phyloP scores from a whole-genome alignment of 257 asterid species.

The Plantago major region DNA sequence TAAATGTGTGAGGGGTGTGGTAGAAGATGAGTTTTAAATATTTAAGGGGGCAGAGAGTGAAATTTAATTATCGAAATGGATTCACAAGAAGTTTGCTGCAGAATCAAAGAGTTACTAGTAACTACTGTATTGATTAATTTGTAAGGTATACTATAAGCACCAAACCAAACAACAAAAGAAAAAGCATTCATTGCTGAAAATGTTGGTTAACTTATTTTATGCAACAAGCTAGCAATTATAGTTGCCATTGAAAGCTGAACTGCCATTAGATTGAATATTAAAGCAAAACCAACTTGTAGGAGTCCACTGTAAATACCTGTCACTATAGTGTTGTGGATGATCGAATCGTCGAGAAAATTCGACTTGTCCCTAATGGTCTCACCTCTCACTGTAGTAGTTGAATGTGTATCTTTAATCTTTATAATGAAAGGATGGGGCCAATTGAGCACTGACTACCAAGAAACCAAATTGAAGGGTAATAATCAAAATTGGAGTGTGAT shows the following conservation, averaged over 20 bases:
- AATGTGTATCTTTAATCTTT: too few relatives aligned
- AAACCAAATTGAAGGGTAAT: too few relatives aligned
- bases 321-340: constrained; percentile 2
- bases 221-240: constrained; percentile 21
- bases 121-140: too few relatives aligned
- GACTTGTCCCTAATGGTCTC: too few relatives aligned
- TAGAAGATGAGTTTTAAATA: background rate
- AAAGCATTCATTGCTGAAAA: constrained; percentile 30
- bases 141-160: too few relatives aligned
- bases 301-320: constrained; percentile 6
- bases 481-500: background rate
- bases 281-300: constrained; percentile 16
- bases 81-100: constrained; percentile 39
- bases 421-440: too few relatives aligned
- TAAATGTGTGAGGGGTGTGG: constrained; percentile 14
- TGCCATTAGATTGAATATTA: constrained; percentile 28
- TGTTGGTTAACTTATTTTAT: constrained; percentile 29
- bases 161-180: background rate
- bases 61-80: background rate
- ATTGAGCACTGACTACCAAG: too few relatives aligned
- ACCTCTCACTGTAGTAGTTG: too few relatives aligned
- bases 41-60: too few relatives aligned
- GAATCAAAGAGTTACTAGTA: too few relatives aligned
- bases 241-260: constrained; percentile 29
- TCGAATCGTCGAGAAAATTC: too few relatives aligned